Conservation (phyloP, 352 stramenopile genomes). For the Phytophthora idaei region DNA sequence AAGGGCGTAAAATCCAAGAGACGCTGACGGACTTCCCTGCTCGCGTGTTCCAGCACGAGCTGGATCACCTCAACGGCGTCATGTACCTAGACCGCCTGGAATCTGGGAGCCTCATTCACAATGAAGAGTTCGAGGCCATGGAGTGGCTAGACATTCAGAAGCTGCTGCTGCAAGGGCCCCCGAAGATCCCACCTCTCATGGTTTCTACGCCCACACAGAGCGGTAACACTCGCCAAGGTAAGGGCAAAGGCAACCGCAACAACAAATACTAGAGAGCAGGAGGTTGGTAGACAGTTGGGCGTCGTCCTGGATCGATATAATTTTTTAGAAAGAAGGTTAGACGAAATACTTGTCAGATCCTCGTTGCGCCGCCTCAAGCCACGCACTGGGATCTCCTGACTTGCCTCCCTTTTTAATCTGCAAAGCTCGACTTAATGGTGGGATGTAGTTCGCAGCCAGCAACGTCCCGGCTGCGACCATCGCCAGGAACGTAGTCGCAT, state of each 20-base stretch:
- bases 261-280: constrained; percentile 31
- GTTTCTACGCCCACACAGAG: constrained; percentile 8
- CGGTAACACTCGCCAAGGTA: constrained; percentile 10
- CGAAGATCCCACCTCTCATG: constrained; percentile 34
- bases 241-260: constrained; percentile 31
- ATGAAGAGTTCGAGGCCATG: constrained; percentile 79
- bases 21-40: constrained; percentile 78
- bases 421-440: constrained; percentile 33
- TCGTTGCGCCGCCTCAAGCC: constrained; percentile 27
- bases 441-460: constrained; percentile 28
- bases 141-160: constrained; percentile 67
- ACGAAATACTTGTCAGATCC: constrained; percentile 41
- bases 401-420: constrained; percentile 26
- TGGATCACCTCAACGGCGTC: constrained; percentile 80
- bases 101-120: constrained; percentile 75
- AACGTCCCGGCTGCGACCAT: constrained; percentile 40
- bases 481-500: constrained; percentile 32
- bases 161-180: constrained; percentile 49
- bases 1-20: constrained; percentile 59
- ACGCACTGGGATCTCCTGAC: constrained; percentile 13
- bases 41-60: constrained; percentile 85
- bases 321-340: constrained; percentile 30
- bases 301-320: not conserved
- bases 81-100: constrained; percentile 82
- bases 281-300: not conserved